A percentile compares a stretch with the other conserved stretches of the same genome.
These are phyloP conservation scores for Acanthamoeba castellanii DNA, from an alignment of 208 protist genomes.

Conservation along the genomic window DNA sequence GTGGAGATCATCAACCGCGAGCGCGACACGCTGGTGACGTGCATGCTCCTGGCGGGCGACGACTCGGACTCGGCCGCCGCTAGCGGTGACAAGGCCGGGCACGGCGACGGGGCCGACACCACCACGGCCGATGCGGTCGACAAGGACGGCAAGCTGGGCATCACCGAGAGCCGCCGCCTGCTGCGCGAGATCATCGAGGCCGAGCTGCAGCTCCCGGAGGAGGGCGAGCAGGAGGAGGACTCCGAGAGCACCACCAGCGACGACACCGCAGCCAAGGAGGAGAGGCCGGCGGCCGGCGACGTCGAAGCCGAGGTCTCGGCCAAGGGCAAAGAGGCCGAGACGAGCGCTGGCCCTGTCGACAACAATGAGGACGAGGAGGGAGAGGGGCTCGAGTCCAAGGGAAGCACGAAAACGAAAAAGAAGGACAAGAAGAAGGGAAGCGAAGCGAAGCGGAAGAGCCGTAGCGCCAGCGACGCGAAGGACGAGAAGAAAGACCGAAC, in stretches of 20 bases:
- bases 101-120: neutral
- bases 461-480: neutral
- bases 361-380: neutral
- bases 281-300: neutral
- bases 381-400: neutral
- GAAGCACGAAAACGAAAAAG: neutral
- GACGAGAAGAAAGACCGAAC: neutral
- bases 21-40: constrained; percentile 55
- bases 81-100: neutral
- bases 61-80: neutral
- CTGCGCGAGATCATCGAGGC: constrained; percentile 47
- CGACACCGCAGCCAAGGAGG: neutral
- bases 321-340: constrained; percentile 14
- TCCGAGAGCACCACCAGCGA: neutral
- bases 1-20: constrained; percentile 62
- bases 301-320: neutral
- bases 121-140: neutral
- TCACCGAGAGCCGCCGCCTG: constrained; percentile 32
- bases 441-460: neutral
- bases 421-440: neutral
- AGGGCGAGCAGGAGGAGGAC: neutral
- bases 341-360: neutral
- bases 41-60: constrained; percentile 50
- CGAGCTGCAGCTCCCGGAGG: neutral
- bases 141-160: constrained; percentile 53